Evolutionary conservation across 2,329 filamentous ascomycete genomes (phyloP), one percentile per base, ranked within the genome.

Genomic region (Myriosclerotinia duriaeana): DNA sequence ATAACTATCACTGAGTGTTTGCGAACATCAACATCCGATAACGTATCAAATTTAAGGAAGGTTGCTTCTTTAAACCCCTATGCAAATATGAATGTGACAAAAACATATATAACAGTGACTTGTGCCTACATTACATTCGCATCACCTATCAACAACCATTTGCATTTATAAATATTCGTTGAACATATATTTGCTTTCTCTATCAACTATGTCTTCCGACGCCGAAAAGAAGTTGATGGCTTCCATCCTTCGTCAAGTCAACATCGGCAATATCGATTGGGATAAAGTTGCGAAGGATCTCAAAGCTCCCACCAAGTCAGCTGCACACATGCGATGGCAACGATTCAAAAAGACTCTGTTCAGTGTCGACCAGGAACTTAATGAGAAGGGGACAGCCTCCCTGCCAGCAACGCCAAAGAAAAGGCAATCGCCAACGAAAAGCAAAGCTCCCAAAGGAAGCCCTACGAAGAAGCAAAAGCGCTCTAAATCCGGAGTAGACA

Each of bases 391-490:
- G 1, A 42, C 20, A 14, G 1, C 22, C 2, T 36, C 61, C 8
- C 61, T 38, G 7, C 22, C 40, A 53, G 17, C 20, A n/a, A 55
- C 61, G 7, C 61, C 61, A 15, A 58, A 55, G 42, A 64, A 64
- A 46, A 55, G 53, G 48, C 52, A 44, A 17, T 58, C 62, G 14
- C 62, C 62, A 20, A 50, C 42, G 6, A 63, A 63, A 42, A 64
- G 40, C 26, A 64, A 50, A 48, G 17, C 50, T 38, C 3, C 8
- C n/a, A 61, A 50, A 38, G 8, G 42, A 36, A 55, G 52, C 7
- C 22, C 53, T 17, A n/a, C 34, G 14, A 64, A 64, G 53, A 64
- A 64, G 52, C 53, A 50, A 56, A 64, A 64, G 30, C 62, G 40
- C 15, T 26, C 15, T 3, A 64, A 48, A 40, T 4, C 22, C 5